Percentiles rank a stretch among this genome's conserved stretches.
phyloP scores from a whole-genome alignment of 208 protist species.

The Leishmania tarentolae region DNA sequence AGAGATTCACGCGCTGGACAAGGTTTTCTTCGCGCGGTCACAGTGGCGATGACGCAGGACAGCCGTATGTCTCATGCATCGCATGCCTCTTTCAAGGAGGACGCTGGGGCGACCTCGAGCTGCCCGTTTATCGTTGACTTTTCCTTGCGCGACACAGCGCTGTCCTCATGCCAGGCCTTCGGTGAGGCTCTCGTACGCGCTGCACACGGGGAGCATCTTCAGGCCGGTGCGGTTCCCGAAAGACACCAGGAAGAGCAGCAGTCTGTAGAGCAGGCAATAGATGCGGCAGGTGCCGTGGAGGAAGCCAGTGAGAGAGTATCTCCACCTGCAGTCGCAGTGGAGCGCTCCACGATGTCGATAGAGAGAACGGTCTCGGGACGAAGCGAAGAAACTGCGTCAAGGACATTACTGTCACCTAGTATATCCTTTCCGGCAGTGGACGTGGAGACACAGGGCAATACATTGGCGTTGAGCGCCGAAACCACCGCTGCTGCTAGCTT shows the following conservation, averaged over 20 bases:
- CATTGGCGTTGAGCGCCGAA: background rate
- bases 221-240: background rate
- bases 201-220: constrained; percentile 15
- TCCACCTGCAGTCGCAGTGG: background rate
- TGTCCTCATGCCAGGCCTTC: constrained; percentile 23
- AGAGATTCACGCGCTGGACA: background rate
- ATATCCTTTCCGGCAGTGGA: no score
- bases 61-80: background rate
- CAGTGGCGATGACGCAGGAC: background rate
- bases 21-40: background rate
- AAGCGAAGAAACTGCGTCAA: background rate
- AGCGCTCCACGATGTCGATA: background rate
- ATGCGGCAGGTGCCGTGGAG: constrained; percentile 44
- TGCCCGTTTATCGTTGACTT: constrained; percentile 17
- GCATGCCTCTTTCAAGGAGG: no score
- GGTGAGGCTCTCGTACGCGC: constrained; percentile 29
- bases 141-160: constrained; percentile 23
- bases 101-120: background rate
- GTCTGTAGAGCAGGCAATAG: constrained; percentile 28
- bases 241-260: constrained; percentile 8
- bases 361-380: background rate
- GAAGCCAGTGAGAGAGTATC: background rate
- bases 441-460: background rate
- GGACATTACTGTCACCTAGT: background rate
- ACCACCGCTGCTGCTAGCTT: background rate